Conservation (phyloP, 371 early-diverging fungal species). For the Vittaforma corneae region DNA sequence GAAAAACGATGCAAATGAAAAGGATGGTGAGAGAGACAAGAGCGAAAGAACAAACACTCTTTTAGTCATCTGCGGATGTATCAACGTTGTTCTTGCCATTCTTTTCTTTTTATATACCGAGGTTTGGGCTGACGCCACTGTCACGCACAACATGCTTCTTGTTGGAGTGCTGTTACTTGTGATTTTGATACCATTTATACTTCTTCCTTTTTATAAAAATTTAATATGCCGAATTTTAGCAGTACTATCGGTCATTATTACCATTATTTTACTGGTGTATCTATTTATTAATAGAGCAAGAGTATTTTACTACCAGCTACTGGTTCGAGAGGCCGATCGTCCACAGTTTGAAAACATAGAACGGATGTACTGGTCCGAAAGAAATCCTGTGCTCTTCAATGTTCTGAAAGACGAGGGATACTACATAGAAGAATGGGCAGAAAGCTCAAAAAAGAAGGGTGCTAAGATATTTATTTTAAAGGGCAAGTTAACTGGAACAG, state of each 20-base stretch:
- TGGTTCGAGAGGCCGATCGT: constrained; percentile 5
- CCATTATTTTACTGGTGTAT: not conserved
- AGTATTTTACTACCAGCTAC: constrained; percentile 3
- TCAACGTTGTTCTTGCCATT: not conserved
- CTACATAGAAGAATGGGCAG: not conserved
- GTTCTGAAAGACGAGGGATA: not conserved
- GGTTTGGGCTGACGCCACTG: constrained; percentile 1
- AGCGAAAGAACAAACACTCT: not conserved
- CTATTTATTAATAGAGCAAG: not conserved
- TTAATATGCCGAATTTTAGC: not conserved
- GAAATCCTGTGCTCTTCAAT: not conserved
- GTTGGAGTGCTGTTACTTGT: constrained; percentile 7
- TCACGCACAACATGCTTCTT: not conserved
- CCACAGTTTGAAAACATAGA: not conserved
- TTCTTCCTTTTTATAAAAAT: not conserved
- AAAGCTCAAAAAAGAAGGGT: not conserved
- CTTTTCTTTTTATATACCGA: constrained; percentile 12
- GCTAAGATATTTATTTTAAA: not conserved
- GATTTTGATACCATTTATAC: constrained; percentile 13
- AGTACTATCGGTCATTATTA: not conserved
- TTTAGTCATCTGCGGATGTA: not conserved
- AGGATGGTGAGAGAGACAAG: constrained; percentile 5
- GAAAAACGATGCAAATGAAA: not conserved
- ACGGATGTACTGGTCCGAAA: not conserved
- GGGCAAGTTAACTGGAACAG: not conserved